Evolutionary conservation across 176 grass and related monocot species (phyloP).

Genomic region (Cenchrus fungigraminus): DNA sequence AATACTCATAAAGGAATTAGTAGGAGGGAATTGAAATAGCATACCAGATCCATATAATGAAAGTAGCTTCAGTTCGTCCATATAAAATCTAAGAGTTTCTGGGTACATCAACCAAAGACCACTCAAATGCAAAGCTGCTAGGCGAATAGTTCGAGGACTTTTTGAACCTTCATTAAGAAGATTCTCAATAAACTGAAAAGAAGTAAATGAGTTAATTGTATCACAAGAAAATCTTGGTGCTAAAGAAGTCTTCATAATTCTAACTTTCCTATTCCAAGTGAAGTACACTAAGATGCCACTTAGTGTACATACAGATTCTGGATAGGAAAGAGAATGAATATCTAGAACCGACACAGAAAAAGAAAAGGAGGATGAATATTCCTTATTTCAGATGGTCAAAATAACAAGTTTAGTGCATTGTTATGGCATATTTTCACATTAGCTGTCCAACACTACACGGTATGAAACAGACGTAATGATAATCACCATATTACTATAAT

Average conservation of each 20-base stretch:
- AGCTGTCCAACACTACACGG: neutral
- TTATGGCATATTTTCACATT: conserved; percentile 22
- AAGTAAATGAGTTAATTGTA: conserved; percentile 22
- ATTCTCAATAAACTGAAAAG: conserved; percentile 77
- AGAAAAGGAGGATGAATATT: neutral
- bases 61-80: conserved; percentile 84
- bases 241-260: conserved; percentile 1
- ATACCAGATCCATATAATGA: conserved; percentile 94
- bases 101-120: conserved; percentile 89
- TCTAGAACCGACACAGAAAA: neutral
- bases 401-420: neutral
- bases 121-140: conserved; percentile 88
- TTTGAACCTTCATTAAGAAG: conserved; percentile 85
- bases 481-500: conserved; percentile 15
- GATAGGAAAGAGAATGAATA: neutral
- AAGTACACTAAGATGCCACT: neutral
- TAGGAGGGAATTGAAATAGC: conserved; percentile 18
- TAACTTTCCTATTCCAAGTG: neutral
- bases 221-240: conserved; percentile 18
- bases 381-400: neutral
- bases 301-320: neutral
- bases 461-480: conserved; percentile 5
- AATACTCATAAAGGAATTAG: conserved; percentile 27
- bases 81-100: conserved; percentile 81
- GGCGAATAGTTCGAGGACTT: conserved; percentile 88